Percentiles rank a stretch among this genome's conserved stretches.
These are phyloP conservation scores for Sophora flavescens DNA, from an alignment of 306 rosid genomes.

Conservation along the genomic window DNA sequence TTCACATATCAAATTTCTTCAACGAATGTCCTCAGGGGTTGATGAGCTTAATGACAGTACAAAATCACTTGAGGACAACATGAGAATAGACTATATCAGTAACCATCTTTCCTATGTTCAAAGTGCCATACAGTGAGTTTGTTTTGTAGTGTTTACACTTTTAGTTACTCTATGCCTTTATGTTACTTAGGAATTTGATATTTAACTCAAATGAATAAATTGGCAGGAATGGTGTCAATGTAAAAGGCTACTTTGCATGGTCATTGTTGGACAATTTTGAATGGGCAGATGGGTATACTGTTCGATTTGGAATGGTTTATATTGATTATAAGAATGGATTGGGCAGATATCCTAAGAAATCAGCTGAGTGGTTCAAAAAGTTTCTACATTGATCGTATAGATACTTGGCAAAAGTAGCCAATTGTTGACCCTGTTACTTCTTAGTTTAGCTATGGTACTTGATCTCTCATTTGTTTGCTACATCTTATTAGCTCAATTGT, in stretches of 20 bases:
- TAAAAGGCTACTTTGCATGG: slow-evolving; percentile 63
- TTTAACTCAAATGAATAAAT: not conserved
- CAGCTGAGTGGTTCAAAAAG: slow-evolving; percentile 57
- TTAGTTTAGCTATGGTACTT: not conserved
- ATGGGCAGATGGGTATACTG: slow-evolving; percentile 50
- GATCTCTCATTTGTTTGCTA: not conserved
- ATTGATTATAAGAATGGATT: slow-evolving; percentile 51
- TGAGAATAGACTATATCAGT: slow-evolving; percentile 37
- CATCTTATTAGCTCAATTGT: too few relatives aligned
- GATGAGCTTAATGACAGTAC: slow-evolving; percentile 40
- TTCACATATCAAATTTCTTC: not conserved
- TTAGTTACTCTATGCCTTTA: not conserved
- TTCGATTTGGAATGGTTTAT: slow-evolving; percentile 55
- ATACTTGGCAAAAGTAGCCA: not conserved
- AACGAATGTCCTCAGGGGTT: slow-evolving; percentile 27
- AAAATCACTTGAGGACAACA: slow-evolving; percentile 40
- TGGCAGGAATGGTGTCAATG: slow-evolving; percentile 50
- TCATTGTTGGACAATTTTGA: slow-evolving; percentile 63
- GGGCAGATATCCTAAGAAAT: slow-evolving; percentile 53
- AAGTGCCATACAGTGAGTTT: slow-evolving; percentile 45
- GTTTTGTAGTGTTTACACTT: not conserved
- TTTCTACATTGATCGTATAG: slow-evolving; percentile 43
- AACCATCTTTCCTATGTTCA: slow-evolving; percentile 36
- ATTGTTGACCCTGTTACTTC: not conserved
- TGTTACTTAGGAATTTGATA: not conserved